Percentiles rank a stretch among this genome's conserved stretches.
These are phyloP conservation scores for Lentinula sp. DNA, from an alignment of 768 basidiomycete genomes.

Conservation along the genomic window DNA sequence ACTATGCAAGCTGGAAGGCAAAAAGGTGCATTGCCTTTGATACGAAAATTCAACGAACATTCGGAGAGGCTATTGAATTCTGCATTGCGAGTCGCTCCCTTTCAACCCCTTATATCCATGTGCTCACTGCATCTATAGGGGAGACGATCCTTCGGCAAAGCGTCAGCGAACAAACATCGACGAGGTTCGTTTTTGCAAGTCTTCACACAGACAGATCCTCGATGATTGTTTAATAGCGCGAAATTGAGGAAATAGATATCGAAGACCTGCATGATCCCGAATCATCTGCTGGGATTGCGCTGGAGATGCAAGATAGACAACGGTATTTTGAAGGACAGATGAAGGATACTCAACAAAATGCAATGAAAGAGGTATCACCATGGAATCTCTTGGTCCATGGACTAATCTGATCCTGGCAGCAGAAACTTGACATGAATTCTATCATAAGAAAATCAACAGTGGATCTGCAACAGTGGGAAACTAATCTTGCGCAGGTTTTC, in stretches of 20 bases:
- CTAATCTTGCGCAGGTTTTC: slow-evolving; percentile 47
- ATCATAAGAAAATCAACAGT: slow-evolving; percentile 42
- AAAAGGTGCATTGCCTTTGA: slow-evolving; percentile 81
- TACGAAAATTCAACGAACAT: slow-evolving; percentile 97
- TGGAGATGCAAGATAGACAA: slow-evolving; percentile 85
- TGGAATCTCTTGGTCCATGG: background rate
- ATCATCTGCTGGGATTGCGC: slow-evolving; percentile 57
- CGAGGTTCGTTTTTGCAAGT: slow-evolving; percentile 28
- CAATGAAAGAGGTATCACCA: slow-evolving; percentile 21
- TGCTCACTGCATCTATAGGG: slow-evolving; percentile 26
- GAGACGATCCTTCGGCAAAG: slow-evolving; percentile 53
- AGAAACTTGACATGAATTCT: slow-evolving; percentile 41
- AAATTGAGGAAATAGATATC: slow-evolving; percentile 61
- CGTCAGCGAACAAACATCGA: slow-evolving; percentile 44
- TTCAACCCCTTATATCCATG: background rate
- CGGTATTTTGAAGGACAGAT: slow-evolving; percentile 74
- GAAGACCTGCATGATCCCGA: slow-evolving; percentile 79
- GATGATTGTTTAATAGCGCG: background rate
- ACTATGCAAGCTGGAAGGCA: slow-evolving; percentile 97
- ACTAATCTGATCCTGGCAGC: slow-evolving; percentile 1
- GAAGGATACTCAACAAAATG: slow-evolving; percentile 22
- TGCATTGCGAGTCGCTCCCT: slow-evolving; percentile 45
- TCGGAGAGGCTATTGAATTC: slow-evolving; percentile 84
- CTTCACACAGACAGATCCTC: background rate
- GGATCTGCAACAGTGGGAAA: slow-evolving; percentile 52